Evolutionary conservation across 495 filamentous ascomycete species (phyloP).

Genomic region (Paragyromitra xinjiangensis): DNA sequence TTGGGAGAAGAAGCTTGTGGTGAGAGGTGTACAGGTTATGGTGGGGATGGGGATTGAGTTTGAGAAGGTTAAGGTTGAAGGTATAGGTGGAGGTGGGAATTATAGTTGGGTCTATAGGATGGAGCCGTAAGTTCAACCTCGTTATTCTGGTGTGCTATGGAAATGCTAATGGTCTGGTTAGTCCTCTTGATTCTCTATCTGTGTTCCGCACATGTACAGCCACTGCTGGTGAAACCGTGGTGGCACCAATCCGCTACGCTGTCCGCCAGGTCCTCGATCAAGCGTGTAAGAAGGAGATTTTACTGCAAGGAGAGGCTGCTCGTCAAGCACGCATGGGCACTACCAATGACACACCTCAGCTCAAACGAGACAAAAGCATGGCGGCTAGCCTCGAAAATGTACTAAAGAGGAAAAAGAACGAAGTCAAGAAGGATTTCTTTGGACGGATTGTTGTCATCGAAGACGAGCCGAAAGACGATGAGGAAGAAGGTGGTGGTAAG

Average conservation of each 20-base stretch:
- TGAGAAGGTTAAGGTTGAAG: constrained; percentile 81
- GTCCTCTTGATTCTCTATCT: constrained; percentile 74
- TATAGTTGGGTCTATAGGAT: constrained; percentile 86
- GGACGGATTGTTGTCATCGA: constrained; percentile 55
- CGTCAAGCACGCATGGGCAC: constrained; percentile 66
- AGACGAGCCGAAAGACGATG: constrained; percentile 53
- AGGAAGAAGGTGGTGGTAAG: constrained; percentile 57
- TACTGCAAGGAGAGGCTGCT: constrained; percentile 67
- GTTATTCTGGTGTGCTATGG: constrained; percentile 34
- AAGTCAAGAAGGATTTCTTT: constrained; percentile 88
- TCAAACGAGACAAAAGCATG: constrained; percentile 54
- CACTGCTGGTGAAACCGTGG: constrained; percentile 59
- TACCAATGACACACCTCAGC: constrained; percentile 49
- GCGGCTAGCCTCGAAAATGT: constrained; percentile 61
- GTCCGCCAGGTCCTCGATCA: constrained; percentile 91
- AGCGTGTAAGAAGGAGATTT: constrained; percentile 76
- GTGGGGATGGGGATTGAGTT: constrained; percentile 79
- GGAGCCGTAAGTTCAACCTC: constrained; percentile 77
- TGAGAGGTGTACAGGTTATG: constrained; percentile 80
- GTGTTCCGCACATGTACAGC: constrained; percentile 66
- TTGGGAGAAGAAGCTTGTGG: constrained; percentile 79
- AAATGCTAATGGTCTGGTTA: constrained; percentile 58
- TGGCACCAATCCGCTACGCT: constrained; percentile 80
- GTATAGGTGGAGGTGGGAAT: constrained; percentile 63
- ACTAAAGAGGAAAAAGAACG: constrained; percentile 57